These are phyloP conservation scores for Exophiala xenobiotica DNA, from an alignment of 2,329 filamentous ascomycete genomes.

Conservation along the genomic window DNA sequence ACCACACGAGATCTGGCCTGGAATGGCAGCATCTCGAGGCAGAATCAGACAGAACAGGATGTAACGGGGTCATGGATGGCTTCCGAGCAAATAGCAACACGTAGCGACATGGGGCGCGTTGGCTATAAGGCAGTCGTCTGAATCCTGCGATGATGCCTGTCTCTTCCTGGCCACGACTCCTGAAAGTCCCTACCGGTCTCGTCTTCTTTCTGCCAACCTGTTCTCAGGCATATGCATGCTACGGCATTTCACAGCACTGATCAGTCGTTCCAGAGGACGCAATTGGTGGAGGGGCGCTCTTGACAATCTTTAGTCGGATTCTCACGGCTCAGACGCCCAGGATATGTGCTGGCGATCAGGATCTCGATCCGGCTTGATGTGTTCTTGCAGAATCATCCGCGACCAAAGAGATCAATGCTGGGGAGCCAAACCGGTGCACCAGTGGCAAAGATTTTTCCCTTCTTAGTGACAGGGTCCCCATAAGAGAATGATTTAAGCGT, in stretches of 20 bases:
- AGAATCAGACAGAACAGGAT: neutral
- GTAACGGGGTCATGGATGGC: no score
- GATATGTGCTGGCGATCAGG: constrained; percentile 6
- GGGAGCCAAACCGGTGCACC: neutral
- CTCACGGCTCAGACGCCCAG: constrained; percentile 4
- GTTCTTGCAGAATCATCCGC: neutral
- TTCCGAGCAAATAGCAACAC: neutral
- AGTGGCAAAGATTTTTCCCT: constrained; percentile 16
- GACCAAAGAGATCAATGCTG: neutral
- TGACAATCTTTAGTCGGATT: constrained; percentile 12
- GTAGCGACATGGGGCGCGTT: neutral
- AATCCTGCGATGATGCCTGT: no score
- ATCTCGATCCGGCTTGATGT: constrained; percentile 19
- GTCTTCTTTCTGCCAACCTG: constrained; percentile 6
- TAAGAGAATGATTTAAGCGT: constrained; percentile 5
- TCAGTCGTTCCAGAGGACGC: neutral
- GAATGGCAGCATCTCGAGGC: neutral
- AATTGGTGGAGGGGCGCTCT: constrained; percentile 9
- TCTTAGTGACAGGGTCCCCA: neutral
- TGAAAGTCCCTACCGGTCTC: constrained; percentile 1
- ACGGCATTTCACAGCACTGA: constrained; percentile 19
- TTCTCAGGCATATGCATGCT: constrained; percentile 13
- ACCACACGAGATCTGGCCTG: constrained; percentile 7
- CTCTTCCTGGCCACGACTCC: neutral
- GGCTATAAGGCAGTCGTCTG: no score